Conservation (phyloP, 305 asterid species). For the Lippia alba region DNA sequence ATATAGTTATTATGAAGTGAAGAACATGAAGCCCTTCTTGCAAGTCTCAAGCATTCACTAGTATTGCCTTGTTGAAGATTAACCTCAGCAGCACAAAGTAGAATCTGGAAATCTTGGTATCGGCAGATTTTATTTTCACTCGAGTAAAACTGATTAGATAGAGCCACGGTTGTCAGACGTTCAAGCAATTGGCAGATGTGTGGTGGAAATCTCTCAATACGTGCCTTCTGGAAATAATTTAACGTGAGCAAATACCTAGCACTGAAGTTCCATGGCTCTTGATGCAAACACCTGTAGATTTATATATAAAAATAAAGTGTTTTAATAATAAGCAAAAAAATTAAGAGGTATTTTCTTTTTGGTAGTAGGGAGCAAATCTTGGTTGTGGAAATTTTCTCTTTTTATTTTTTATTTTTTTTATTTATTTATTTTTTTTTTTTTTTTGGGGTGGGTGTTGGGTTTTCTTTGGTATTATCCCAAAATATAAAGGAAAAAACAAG, state of each 20-base stretch:
- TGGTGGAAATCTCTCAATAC: constrained; percentile 71
- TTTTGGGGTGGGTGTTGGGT: too few species aligned
- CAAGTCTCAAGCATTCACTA: constrained; percentile 62
- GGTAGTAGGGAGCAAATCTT: too few species aligned
- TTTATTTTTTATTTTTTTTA: too few species aligned
- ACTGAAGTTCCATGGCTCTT: constrained; percentile 87
- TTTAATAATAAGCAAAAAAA: constrained; percentile 1
- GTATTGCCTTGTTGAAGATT: constrained; percentile 72
- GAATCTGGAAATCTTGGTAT: constrained; percentile 77
- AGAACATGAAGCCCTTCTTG: constrained; percentile 60
- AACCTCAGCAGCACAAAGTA: constrained; percentile 88
- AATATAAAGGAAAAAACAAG: background rate
- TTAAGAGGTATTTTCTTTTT: background rate
- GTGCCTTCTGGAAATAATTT: constrained; percentile 79
- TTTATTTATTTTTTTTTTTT: too few species aligned
- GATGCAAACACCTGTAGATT: constrained; percentile 77
- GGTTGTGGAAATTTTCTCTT: too few species aligned
- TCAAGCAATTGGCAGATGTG: constrained; percentile 60
- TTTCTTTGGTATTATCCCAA: too few species aligned
- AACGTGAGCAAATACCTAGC: constrained; percentile 78
- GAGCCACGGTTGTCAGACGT: constrained; percentile 68
- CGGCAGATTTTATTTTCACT: constrained; percentile 43
- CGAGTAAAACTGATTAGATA: constrained; percentile 48
- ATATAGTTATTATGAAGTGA: constrained; percentile 58
- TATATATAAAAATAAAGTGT: constrained; percentile 24